Base-by-base conservation (phyloP, 192 early-diverging fungal species). In the Rhizoclosmatium sp. region DNA sequence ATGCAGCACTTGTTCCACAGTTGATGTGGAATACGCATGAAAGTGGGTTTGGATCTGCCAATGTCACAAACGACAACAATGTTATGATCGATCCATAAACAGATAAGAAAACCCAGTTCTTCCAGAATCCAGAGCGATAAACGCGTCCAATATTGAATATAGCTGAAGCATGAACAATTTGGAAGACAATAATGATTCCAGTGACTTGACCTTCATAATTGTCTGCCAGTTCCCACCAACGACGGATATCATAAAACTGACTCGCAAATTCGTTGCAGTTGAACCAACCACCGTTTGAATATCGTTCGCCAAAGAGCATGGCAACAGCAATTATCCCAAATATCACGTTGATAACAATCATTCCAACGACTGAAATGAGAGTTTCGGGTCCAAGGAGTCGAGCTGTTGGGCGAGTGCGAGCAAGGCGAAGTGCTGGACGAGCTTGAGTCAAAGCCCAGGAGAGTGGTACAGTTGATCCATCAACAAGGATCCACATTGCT, bases 221-320 rank as follows among this genome's bases (percentile, higher is more conserved):
- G 73, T 95, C 94, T 60, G 88, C 93, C n/a, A 94, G 81, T 45
- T 94, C 83, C 92, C 93, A 95, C 94, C 94, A 95, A 56, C 89
- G 82, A 47, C 89, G 73, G 16, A 91, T 83, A 75, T 94, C 89
- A 31, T 89, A 80, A 60, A 87, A 78, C 39, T 85, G 80, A 60
- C 86, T 86, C 79, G 94, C 92, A 82, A 95, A 94, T 84, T 95
- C 92, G 76, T 93, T 84, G 85, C 94, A 95, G 48, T 89, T 81
- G 87, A 93, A 95, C 89, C 90, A 95, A 16, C 78, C 64, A 65
- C 94, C 92, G 41, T 83, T 81, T 5, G 14, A 23, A 39, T 16
- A 14, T 5, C 75, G 75, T 62, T 76, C 75, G 23, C 75, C 75
- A 84, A 91, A 95, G 5, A 95, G 87, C 84, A 90, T 82, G 14